Percentiles rank a stretch among this genome's conserved stretches.
These are phyloP conservation scores for Extremus antarcticus DNA, from an alignment of 495 filamentous ascomycete species.

Conservation along the genomic window DNA sequence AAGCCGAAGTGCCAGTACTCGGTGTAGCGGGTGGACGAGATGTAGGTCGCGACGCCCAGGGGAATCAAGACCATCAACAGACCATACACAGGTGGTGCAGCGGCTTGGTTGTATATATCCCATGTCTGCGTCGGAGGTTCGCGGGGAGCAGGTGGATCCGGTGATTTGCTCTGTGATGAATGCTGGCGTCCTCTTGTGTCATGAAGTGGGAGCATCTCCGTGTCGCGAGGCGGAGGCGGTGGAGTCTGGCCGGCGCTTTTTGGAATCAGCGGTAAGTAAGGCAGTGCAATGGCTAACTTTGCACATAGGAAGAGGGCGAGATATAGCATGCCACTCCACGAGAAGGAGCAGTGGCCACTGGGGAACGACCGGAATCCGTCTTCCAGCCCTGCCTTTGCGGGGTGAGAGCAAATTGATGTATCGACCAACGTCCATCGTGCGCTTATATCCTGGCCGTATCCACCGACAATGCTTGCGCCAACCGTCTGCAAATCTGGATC, in stretches of 20 bases:
- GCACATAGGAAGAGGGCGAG: slow-evolving; percentile 50
- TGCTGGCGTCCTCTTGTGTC: neutral
- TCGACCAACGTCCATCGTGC: slow-evolving; percentile 41
- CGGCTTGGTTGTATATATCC: slow-evolving; percentile 37
- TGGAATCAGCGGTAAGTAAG: slow-evolving; percentile 20
- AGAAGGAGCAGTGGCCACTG: slow-evolving; percentile 54
- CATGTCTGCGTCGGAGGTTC: neutral
- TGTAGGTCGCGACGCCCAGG: slow-evolving; percentile 48
- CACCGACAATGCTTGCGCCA: slow-evolving; percentile 36
- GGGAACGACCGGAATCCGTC: slow-evolving; percentile 61
- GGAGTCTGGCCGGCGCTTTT: neutral
- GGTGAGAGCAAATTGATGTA: slow-evolving; percentile 43
- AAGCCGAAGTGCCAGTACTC: slow-evolving; percentile 55
- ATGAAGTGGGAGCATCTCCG: neutral
- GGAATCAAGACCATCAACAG: slow-evolving; percentile 48
- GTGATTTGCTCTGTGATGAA: neutral
- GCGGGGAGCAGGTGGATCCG: neutral
- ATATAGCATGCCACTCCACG: slow-evolving; percentile 54
- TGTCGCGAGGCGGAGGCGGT: neutral
- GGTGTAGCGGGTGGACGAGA: slow-evolving; percentile 50
- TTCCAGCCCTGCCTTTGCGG: slow-evolving; percentile 29
- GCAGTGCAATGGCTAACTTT: slow-evolving; percentile 52
- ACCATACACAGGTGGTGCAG: slow-evolving; percentile 48
- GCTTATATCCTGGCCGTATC: slow-evolving; percentile 35
- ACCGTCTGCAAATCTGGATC: slow-evolving; percentile 42